These are phyloP conservation scores for Dictyostelium gargantuum DNA, from an alignment of 208 protist genomes.

Conservation along the genomic window DNA sequence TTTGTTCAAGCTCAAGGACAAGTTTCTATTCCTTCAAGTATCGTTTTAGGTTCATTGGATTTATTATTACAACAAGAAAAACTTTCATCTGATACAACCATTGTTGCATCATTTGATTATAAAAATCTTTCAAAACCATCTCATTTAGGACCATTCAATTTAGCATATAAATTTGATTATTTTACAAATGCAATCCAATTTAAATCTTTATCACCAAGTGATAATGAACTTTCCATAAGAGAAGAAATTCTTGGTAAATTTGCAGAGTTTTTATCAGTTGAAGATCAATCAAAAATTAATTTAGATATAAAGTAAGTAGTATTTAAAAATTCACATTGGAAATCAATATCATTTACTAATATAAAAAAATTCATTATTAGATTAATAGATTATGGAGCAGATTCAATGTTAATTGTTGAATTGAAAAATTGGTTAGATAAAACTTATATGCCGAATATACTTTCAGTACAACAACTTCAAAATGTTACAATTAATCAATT, in stretches of 20 bases:
- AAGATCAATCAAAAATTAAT: slow-evolving; percentile 2
- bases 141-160: not conserved
- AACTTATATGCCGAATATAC: not conserved
- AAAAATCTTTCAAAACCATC: not conserved
- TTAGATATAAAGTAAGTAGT: no score
- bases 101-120: no score
- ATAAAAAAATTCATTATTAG: no score
- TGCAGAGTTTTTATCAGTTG: not conserved
- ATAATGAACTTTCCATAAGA: not conserved
- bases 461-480: not conserved
- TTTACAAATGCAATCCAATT: not conserved
- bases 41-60: not conserved
- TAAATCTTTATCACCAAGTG: not conserved
- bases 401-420: not conserved
- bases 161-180: not conserved
- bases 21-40: not conserved
- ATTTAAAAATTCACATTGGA: no score
- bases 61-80: not conserved
- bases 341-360: no score
- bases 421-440: slow-evolving; percentile 37
- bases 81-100: no score
- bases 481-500: not conserved
- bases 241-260: not conserved
- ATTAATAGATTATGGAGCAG: slow-evolving; percentile 13
- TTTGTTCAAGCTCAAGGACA: not conserved